phyloP scores from a whole-genome alignment of 2,329 filamentous ascomycete species.

The Arachnomyces sp. region DNA sequence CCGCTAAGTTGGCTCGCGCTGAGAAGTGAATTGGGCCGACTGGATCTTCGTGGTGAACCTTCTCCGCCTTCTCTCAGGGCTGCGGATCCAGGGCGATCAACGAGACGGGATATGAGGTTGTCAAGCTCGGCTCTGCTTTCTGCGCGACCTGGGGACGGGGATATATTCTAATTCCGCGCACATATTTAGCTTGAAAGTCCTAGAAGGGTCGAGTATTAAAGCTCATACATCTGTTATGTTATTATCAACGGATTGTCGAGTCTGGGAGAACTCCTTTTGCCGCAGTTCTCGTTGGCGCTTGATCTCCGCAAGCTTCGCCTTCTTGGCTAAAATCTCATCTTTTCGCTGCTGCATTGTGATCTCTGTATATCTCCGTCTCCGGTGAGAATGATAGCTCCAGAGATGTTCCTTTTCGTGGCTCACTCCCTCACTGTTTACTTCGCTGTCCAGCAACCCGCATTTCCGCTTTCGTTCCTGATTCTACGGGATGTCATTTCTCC shows the following conservation, averaged over 20 bases:
- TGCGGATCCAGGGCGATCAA: conserved; percentile 69
- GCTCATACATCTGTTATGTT: conserved; percentile 62
- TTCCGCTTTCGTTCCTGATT: conserved; percentile 1
- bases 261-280: conserved; percentile 63
- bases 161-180: conserved; percentile 48
- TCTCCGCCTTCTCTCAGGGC: conserved; percentile 45
- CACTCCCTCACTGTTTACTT: neutral
- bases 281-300: conserved; percentile 84
- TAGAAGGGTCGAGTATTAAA: conserved; percentile 11
- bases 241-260: conserved; percentile 59
- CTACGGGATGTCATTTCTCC: conserved; percentile 60
- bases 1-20: conserved; percentile 74
- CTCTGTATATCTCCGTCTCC: conserved; percentile 14
- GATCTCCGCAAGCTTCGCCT: conserved; percentile 91
- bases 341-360: conserved; percentile 59
- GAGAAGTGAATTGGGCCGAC: conserved; percentile 76
- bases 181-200: conserved; percentile 1
- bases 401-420: conserved; percentile 19
- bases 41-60: conserved; percentile 45
- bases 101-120: conserved; percentile 71
- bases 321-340: conserved; percentile 94
- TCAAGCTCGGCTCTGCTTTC: conserved; percentile 66
- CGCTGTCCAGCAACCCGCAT: neutral
- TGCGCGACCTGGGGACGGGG: conserved; percentile 61
- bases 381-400: neutral